Evolutionary conservation across 306 rosid genomes (phyloP).

Genomic region (Gillenia trifoliata): DNA sequence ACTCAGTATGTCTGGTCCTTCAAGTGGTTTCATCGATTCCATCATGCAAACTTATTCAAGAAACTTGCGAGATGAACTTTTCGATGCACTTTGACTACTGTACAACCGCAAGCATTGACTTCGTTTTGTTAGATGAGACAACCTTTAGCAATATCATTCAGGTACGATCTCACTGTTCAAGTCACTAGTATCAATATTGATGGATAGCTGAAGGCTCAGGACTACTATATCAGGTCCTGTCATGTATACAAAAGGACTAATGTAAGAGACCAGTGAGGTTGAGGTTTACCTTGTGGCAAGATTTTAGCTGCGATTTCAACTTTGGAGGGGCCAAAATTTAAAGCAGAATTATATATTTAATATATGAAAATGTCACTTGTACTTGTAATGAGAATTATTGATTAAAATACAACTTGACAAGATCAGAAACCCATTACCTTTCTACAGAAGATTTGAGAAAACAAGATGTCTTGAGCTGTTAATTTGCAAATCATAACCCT

Average conservation of each 20-base stretch:
- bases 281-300: no score
- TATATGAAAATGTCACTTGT: no score
- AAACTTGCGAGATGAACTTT: conserved; percentile 70
- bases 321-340: no score
- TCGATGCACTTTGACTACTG: conserved; percentile 89
- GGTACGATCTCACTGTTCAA: conserved; percentile 43
- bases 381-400: no score
- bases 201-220: conserved; percentile 18
- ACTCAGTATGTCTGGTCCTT: conserved; percentile 78
- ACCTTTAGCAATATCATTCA: conserved; percentile 61
- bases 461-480: no score
- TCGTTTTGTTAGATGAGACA: conserved; percentile 66
- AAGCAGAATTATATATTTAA: no score
- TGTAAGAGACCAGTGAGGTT: neutral
- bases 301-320: no score
- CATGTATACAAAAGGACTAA: neutral
- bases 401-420: no score
- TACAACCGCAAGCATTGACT: conserved; percentile 74
- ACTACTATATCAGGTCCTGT: conserved; percentile 5
- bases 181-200: conserved; percentile 18
- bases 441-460: no score
- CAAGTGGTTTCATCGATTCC: conserved; percentile 74
- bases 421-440: no score
- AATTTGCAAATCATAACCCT: no score
- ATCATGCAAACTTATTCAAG: conserved; percentile 70